Base-by-base conservation (phyloP, 768 basidiomycete species). In the Pleurotus tuoliensis region DNA sequence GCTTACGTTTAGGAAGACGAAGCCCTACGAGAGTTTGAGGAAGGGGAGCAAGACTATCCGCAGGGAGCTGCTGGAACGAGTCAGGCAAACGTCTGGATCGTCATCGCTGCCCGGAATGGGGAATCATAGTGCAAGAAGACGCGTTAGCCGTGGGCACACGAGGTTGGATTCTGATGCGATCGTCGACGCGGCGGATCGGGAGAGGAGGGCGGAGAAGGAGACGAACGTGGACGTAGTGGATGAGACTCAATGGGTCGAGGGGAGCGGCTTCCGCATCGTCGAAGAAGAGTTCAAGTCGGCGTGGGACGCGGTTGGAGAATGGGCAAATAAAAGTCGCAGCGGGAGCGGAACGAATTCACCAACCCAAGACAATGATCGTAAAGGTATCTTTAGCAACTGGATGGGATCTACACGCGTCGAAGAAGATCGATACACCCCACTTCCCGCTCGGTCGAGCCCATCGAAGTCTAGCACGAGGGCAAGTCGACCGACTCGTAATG, bases 11-110 rank as follows among this genome's bases (percentile, higher is more conserved):
- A 64, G 25, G 66, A 66, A 25, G 47, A 58, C 22, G 56, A 68
- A 53, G 5, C 77, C 77, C 0, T 79, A 77, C 69, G 80, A 79
- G 56, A 69, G 73, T 27, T 66, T 80, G 16, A 72, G 78, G 5
- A 78, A 80, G 41, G 51, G 51, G n/a, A 40, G 51, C 60, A 78
- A 75, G 62, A 79, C 78, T 60, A 81, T 82, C 62, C 76, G 79
- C 49, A 77, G 80, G 7, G 77, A 73, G 8, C 78, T 83, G 34
- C 63, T 82, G 46, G 78, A 76, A 56, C 64, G 73, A 27, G 72
- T 74, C n/a, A 61, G 72, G 37, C 64, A 66, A 13, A 59, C 58
- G 7, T 61, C 62, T 18, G 61, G 61, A 3, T 62, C 63, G 37
- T 55, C 59, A 55, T 62, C 63, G 27, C 51, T 59, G 55, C 47